phyloP scores from a whole-genome alignment of 2,329 filamentous ascomycete species.

The Colletotrichum tamarilloi region DNA sequence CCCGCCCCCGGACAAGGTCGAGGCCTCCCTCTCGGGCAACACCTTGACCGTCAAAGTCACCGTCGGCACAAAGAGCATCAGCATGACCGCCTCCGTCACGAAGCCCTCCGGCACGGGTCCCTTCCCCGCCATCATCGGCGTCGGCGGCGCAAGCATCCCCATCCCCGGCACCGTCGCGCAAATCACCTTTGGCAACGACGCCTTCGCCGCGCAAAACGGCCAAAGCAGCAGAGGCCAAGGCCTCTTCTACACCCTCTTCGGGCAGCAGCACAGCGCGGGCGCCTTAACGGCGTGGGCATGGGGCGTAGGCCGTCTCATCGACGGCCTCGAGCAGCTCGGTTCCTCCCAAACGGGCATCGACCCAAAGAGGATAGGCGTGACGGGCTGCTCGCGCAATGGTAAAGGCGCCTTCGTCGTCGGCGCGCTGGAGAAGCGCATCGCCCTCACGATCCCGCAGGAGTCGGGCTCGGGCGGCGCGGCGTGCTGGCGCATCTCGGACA shows the following conservation, averaged over 20 bases:
- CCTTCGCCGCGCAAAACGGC: conserved; percentile 62
- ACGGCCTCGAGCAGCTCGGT: conserved; percentile 65
- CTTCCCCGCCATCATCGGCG: conserved; percentile 68
- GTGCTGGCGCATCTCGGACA: conserved; percentile 68
- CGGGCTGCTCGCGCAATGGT: conserved; percentile 72
- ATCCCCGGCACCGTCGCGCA: conserved; percentile 65
- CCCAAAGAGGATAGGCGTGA: conserved; percentile 62
- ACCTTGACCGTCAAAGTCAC: conserved; percentile 57
- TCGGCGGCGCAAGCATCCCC: conserved; percentile 65
- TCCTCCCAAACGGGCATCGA: conserved; percentile 60
- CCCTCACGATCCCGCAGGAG: conserved; percentile 71
- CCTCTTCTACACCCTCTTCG: conserved; percentile 70
- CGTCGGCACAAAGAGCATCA: conserved; percentile 56
- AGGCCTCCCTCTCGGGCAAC: conserved; percentile 55
- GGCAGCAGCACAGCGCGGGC: conserved; percentile 64
- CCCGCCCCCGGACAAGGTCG: conserved; percentile 56
- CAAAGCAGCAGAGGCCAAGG: conserved; percentile 63
- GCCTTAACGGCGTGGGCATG: conserved; percentile 73
- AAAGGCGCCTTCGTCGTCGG: conserved; percentile 73
- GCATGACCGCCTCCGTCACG: conserved; percentile 55
- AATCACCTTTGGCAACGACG: conserved; percentile 69
- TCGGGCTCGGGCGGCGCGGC: conserved; percentile 70
- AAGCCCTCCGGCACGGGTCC: conserved; percentile 55
- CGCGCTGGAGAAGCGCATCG: conserved; percentile 68
- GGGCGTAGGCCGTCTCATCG: conserved; percentile 70